Evolutionary conservation across 2,329 filamentous ascomycete species (phyloP), one percentile per base, ranked within the genome.

Genomic region (Coleophoma eucalyptorum): DNA sequence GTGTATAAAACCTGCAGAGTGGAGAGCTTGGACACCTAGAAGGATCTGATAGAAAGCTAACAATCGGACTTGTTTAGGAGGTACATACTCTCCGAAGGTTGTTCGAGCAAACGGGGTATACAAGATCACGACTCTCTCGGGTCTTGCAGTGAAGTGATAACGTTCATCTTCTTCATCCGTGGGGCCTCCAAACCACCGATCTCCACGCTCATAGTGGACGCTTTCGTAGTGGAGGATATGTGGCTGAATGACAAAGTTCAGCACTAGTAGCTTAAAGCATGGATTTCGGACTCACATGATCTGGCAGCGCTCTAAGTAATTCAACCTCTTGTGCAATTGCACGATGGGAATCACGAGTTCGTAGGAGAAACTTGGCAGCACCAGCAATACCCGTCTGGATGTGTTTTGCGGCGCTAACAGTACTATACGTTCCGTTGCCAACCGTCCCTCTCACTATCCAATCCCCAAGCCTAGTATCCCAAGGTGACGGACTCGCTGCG

Each of bases 81-180:
- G 6, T 7, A 49, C 19, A 8, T 13, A n/a, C 43, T 49, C 38
- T 12, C 16, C 26, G 21, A 49, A 18, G n/a, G 20, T 49, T 15
- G 13, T 16, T 3, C 47, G 37, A 3, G 32, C 38, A 44, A 49
- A 49, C 5, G 44, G 32, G 34, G 46, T 19, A 21, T 46, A 41
- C 19, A 46, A 46, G n/a, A 50, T 31, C 15, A 50, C 31, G 35
- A 50, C 38, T 33, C 38, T 49, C 35, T 50, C 43, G 16, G 43
- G 33, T 19, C 34, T 13, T 20, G 43, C 33, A 31, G 43, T 32
- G 18, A 46, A 35, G 40, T 19, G 2, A 46, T 50, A 42, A 46
- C 49, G 49, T 33, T 50, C 43, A 34, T 50, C 34, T 46, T 50
- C 49, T 50, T 50, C 49, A 35, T 50, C 41, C 16, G 38, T 43